Conservation (phyloP, 2,329 filamentous ascomycete species). For the Aspergillus viridinutans region DNA sequence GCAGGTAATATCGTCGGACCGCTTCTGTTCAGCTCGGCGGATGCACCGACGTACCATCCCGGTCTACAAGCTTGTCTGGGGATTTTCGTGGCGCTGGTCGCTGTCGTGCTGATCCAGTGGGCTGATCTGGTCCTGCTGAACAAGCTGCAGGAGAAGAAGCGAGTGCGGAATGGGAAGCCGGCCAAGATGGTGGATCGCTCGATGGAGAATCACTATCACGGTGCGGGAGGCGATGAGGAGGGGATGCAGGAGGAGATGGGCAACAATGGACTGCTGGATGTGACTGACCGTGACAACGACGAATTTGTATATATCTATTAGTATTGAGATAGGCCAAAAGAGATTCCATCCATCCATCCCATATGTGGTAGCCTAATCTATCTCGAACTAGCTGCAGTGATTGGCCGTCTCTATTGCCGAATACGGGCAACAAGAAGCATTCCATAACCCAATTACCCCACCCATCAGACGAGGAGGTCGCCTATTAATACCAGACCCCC, state of each 20-base stretch:
- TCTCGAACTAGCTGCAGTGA: not conserved
- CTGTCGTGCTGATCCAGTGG: conserved; percentile 51
- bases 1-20: conserved; percentile 66
- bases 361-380: not conserved
- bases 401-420: not conserved
- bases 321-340: not conserved
- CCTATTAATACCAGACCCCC: too few species aligned
- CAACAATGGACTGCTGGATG: conserved; percentile 53
- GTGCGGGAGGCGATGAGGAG: conserved; percentile 17
- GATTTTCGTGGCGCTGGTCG: conserved; percentile 48
- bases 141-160: conserved; percentile 50
- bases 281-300: conserved; percentile 64
- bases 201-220: conserved; percentile 54
- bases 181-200: conserved; percentile 57
- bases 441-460: too few species aligned
- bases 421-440: not conserved
- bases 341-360: not conserved
- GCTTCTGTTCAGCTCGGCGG: conserved; percentile 55
- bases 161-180: conserved; percentile 58
- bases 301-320: conserved; percentile 64
- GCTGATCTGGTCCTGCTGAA: conserved; percentile 52
- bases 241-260: conserved; percentile 34
- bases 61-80: conserved; percentile 52
- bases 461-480: too few species aligned
- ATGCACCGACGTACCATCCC: conserved; percentile 56